These are phyloP conservation scores for Candida neerlandica DNA, from an alignment of 1,139 yeast genomes.

Conservation along the genomic window DNA sequence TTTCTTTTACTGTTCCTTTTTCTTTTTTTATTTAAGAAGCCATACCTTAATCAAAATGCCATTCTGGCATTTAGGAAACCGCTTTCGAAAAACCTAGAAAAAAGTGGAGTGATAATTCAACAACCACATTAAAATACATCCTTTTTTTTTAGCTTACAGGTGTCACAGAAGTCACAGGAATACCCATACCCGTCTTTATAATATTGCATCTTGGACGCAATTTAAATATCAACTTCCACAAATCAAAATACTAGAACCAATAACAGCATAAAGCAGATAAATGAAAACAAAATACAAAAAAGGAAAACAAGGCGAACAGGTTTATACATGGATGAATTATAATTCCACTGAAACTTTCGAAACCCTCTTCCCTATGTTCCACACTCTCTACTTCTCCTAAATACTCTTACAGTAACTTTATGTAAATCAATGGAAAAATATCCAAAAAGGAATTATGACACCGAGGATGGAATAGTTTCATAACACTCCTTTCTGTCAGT, in stretches of 20 bases:
- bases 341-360: neutral
- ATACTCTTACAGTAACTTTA: neutral
- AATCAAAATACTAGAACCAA: neutral
- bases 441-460: neutral
- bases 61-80: neutral
- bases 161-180: neutral
- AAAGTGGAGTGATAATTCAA: conserved; percentile 1
- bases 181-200: neutral
- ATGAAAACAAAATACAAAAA: no score
- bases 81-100: neutral
- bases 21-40: neutral
- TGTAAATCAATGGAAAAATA: neutral
- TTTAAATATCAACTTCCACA: neutral
- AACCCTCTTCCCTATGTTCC: neutral
- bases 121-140: neutral
- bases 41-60: no score
- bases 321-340: neutral
- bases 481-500: no score
- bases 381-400: neutral
- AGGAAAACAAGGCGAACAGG: no score
- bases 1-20: neutral
- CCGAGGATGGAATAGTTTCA: neutral
- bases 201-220: neutral
- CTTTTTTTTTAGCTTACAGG: neutral
- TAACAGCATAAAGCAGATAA: no score